Conservation (phyloP, 2,329 filamentous ascomycete genomes). For the Rhynchosporium agropyri region DNA sequence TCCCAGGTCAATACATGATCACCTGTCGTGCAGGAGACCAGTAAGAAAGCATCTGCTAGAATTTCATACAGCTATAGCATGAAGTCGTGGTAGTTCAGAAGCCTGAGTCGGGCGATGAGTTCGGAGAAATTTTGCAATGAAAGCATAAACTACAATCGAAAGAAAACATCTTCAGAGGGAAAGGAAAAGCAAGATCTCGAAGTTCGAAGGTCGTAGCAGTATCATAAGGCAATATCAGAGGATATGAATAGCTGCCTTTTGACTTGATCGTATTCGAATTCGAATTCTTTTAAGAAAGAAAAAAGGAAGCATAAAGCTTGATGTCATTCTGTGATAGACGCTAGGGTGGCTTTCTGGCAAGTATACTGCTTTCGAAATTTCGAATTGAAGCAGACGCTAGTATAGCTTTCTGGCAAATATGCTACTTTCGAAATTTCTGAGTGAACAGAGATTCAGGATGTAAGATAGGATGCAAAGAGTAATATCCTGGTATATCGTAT, state of each 20-base stretch:
- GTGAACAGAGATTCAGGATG: no score
- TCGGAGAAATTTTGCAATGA: background rate
- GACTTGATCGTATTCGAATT: background rate
- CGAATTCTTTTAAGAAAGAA: background rate
- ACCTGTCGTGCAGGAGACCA: background rate
- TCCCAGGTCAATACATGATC: background rate
- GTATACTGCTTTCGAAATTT: no score
- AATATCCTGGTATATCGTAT: background rate
- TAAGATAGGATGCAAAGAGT: background rate
- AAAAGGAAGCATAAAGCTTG: background rate
- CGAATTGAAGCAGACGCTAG: no score
- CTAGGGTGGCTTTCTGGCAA: no score
- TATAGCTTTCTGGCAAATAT: no score
- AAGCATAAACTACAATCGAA: background rate
- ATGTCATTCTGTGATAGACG: background rate
- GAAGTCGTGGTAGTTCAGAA: background rate
- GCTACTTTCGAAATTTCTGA: no score
- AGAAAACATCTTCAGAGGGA: background rate
- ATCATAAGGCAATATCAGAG: background rate
- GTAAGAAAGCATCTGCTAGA: background rate
- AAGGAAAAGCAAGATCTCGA: background rate
- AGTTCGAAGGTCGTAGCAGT: background rate
- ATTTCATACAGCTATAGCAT: background rate
- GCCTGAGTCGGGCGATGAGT: no score
- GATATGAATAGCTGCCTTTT: background rate